Evolutionary conservation across 192 early-diverging fungal genomes (phyloP).

Genomic region (Coemansia sp.): DNA sequence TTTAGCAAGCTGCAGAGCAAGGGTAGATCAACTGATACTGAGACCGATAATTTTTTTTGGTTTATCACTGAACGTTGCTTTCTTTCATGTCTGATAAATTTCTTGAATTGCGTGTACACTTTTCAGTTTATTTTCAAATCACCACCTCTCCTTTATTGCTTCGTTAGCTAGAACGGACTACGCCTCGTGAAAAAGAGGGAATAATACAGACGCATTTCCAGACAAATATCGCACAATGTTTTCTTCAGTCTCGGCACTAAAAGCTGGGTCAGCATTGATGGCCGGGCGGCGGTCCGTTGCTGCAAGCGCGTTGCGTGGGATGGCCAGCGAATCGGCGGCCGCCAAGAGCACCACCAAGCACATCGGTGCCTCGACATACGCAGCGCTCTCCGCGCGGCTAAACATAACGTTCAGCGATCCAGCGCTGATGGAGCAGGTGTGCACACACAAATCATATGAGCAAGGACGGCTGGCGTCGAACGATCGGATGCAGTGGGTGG

Average conservation of each 20-base stretch:
- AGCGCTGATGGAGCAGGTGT: slow-evolving; percentile 52
- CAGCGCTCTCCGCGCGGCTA: slow-evolving; percentile 49
- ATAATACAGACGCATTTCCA: no score
- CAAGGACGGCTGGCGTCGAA: slow-evolving; percentile 51
- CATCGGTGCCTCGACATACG: slow-evolving; percentile 22
- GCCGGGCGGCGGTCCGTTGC: not conserved
- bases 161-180: no score
- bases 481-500: slow-evolving; percentile 53
- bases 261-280: no score
- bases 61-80: not conserved
- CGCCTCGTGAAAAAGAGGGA: no score
- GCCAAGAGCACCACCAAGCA: not conserved
- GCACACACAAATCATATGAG: slow-evolving; percentile 60
- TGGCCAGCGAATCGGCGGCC: slow-evolving; percentile 15
- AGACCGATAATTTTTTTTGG: not conserved
- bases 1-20: no score
- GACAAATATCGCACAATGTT: no score
- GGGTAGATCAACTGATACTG: no score
- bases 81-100: not conserved
- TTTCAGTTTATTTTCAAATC: not conserved
- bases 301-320: slow-evolving; percentile 29
- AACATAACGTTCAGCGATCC: slow-evolving; percentile 51
- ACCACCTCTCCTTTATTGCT: no score
- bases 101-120: not conserved
- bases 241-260: not conserved